phyloP scores from a whole-genome alignment of 768 basidiomycete species.

The Lentinula edodes region DNA sequence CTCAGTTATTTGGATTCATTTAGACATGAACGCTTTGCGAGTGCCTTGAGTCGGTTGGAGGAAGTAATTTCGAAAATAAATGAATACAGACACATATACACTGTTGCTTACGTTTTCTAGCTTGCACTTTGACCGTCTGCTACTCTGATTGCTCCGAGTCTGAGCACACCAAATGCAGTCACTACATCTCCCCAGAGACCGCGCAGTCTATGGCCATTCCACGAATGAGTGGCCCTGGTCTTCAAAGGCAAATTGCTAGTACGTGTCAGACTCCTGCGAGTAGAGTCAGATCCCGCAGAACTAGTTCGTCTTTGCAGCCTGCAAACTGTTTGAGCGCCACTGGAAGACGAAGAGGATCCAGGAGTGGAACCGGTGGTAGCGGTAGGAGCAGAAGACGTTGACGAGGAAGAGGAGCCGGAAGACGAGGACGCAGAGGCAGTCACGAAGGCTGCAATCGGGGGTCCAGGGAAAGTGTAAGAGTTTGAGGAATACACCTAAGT shows the following conservation, averaged over 20 bases:
- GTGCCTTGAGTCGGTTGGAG: too few species aligned
- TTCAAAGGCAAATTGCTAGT: background rate
- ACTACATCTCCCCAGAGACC: background rate
- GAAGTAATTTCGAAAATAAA: too few species aligned
- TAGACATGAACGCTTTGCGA: too few species aligned
- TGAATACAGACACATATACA: too few species aligned
- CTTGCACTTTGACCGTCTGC: background rate
- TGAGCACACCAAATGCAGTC: background rate
- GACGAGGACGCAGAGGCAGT: conserved; percentile 7
- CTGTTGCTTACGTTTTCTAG: background rate
- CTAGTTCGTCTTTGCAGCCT: background rate
- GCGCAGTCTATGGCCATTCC: background rate
- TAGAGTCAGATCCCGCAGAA: background rate
- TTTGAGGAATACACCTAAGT: conserved; percentile 23
- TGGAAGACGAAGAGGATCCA: background rate
- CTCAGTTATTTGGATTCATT: too few species aligned
- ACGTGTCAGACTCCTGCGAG: background rate
- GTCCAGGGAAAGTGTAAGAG: conserved; percentile 46
- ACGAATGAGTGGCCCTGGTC: background rate
- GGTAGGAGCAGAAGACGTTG: conserved; percentile 8
- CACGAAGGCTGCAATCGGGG: conserved; percentile 38
- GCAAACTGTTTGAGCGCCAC: background rate
- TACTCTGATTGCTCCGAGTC: background rate
- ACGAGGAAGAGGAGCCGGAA: background rate
- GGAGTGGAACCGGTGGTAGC: background rate